Conservation (phyloP, 176 grass and related monocot species). For the Puya raimondii region DNA sequence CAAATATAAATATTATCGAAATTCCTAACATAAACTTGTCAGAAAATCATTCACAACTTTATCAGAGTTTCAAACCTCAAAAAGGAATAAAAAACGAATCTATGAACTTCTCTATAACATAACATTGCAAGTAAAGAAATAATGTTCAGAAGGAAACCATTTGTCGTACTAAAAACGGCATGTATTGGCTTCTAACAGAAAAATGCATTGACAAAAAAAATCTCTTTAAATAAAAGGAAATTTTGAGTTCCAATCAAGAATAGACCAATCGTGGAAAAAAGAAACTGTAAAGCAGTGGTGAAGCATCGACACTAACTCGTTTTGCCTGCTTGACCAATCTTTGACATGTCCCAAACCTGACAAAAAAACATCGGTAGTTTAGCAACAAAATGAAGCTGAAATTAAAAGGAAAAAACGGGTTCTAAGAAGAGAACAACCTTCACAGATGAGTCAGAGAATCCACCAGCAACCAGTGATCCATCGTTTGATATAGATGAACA, state of each 20-base stretch:
- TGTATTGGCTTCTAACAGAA: too few relatives aligned
- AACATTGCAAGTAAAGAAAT: too few relatives aligned
- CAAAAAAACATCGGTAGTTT: slow-evolving; percentile 19
- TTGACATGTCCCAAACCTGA: slow-evolving; percentile 98
- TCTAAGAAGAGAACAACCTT: slow-evolving; percentile 48
- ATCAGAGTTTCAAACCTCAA: not conserved
- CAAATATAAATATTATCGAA: not conserved
- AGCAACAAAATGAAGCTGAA: slow-evolving; percentile 1
- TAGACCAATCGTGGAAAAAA: not conserved
- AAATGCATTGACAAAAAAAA: too few relatives aligned
- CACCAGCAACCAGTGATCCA: slow-evolving; percentile 90
- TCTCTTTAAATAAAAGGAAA: too few relatives aligned
- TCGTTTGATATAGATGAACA: slow-evolving; percentile 91
- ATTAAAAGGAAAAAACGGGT: not conserved
- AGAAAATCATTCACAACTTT: not conserved
- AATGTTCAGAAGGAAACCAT: too few relatives aligned
- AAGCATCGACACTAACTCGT: slow-evolving; percentile 40
- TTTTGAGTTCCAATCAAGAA: too few relatives aligned
- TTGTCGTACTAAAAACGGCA: too few relatives aligned
- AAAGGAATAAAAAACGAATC: not conserved
- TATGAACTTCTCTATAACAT: not conserved
- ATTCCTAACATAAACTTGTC: too few relatives aligned
- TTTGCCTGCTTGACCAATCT: slow-evolving; percentile 70
- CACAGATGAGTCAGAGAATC: slow-evolving; percentile 96
- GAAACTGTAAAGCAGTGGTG: not conserved